These are phyloP conservation scores for Nitzschia sp. DNA, from an alignment of 108 stramenopile species.

Conservation along the genomic window DNA sequence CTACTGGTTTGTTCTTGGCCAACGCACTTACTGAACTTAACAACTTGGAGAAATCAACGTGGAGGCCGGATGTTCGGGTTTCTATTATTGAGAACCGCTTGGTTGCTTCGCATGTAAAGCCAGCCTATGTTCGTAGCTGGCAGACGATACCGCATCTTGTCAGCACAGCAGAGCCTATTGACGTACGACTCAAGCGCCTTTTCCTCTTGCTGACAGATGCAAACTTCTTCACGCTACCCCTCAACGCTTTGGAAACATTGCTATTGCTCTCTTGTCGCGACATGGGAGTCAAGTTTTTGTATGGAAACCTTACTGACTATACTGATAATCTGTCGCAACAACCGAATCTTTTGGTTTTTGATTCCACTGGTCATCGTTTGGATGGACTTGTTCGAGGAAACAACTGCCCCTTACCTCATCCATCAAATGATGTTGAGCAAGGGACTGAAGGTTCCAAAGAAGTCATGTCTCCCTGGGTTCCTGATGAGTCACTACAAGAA, in stretches of 20 bases:
- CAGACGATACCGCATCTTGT: not conserved
- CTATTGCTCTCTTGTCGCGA: slow-evolving; percentile 26
- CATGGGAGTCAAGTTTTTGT: slow-evolving; percentile 24
- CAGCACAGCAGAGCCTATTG: too few relatives aligned
- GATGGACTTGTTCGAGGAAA: slow-evolving; percentile 5
- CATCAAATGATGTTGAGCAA: not conserved
- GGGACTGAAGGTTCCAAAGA: not conserved
- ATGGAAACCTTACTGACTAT: slow-evolving; percentile 15
- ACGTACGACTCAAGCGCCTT: too few relatives aligned
- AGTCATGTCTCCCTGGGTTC: not conserved
- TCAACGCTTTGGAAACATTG: slow-evolving; percentile 30
- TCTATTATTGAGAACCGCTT: slow-evolving; percentile 6
- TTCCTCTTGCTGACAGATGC: too few relatives aligned
- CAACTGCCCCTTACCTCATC: not conserved
- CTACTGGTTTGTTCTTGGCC: slow-evolving; percentile 17
- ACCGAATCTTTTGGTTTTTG: slow-evolving; percentile 28
- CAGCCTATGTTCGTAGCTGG: slow-evolving; percentile 9
- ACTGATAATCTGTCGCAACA: not conserved
- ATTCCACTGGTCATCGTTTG: slow-evolving; percentile 32
- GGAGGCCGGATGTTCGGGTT: not conserved
- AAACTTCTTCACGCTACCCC: slow-evolving; percentile 11
- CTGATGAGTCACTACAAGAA: not conserved
- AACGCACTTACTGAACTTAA: not conserved
- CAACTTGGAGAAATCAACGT: not conserved
- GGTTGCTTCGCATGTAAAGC: not conserved